A percentile compares a stretch with the other conserved stretches of the same genome.
phyloP scores from a whole-genome alignment of 2,329 filamentous ascomycete species.

The Fusarium lateritium region DNA sequence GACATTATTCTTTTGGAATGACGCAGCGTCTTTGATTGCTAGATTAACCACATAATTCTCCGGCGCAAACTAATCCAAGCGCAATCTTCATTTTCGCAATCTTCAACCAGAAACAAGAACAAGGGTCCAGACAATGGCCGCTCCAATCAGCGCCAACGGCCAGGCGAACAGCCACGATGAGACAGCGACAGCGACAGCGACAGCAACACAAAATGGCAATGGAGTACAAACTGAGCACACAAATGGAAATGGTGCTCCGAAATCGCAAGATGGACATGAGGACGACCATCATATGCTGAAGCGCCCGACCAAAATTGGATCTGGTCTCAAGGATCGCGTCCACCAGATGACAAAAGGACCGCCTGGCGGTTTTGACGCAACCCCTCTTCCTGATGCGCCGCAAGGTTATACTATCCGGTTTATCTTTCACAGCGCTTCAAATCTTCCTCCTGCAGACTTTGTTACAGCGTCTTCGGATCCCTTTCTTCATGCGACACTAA shows the following conservation, averaged over 20 bases:
- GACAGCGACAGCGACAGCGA: neutral
- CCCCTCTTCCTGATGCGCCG: conserved; percentile 80
- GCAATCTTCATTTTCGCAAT: conserved; percentile 11
- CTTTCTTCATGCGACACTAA: conserved; percentile 83
- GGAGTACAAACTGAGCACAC: conserved; percentile 18
- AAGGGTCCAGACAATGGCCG: conserved; percentile 34
- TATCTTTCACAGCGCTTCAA: conserved; percentile 84
- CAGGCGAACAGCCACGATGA: conserved; percentile 31
- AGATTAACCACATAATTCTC: conserved; percentile 2
- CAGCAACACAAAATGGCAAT: conserved; percentile 12
- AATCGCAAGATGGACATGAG: conserved; percentile 17
- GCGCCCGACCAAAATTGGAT: conserved; percentile 23
- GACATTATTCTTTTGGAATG: conserved; percentile 1
- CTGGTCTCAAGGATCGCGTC: conserved; percentile 47
- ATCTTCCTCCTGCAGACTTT: conserved; percentile 87
- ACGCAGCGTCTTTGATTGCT: conserved; percentile 9
- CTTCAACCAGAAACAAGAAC: conserved; percentile 15
- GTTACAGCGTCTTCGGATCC: conserved; percentile 85
- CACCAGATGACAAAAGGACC: conserved; percentile 60
- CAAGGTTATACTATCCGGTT: conserved; percentile 89
- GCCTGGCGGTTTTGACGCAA: conserved; percentile 84
- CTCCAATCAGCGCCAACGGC: conserved; percentile 30
- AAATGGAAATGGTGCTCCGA: conserved; percentile 7
- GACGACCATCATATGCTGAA: conserved; percentile 33
- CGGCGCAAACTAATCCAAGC: conserved; percentile 26